A percentile compares a stretch with the other conserved stretches of the same genome.
phyloP scores from a whole-genome alignment of 345 rosid species.

The Microcos paniculata region DNA sequence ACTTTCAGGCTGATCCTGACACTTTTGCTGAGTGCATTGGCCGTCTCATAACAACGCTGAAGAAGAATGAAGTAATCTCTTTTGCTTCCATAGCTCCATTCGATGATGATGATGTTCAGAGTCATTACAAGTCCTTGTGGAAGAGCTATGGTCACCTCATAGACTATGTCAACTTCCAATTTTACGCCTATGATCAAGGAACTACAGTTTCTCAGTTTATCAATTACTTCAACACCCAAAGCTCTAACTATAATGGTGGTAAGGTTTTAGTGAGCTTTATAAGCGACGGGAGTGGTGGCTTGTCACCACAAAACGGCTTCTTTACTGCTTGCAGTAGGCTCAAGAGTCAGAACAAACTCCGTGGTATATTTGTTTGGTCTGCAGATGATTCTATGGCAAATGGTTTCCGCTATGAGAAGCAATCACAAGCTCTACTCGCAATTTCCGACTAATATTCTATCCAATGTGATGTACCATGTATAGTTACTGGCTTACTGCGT shows the following conservation, averaged over 20 bases:
- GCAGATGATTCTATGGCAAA: slow-evolving; percentile 38
- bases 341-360: slow-evolving; percentile 26
- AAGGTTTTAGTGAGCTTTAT: slow-evolving; percentile 31
- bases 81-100: slow-evolving; percentile 45
- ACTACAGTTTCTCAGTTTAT: slow-evolving; percentile 30
- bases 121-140: slow-evolving; percentile 46
- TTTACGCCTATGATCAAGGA: slow-evolving; percentile 38
- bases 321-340: slow-evolving; percentile 35
- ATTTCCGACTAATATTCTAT: slow-evolving; percentile 13
- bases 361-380: slow-evolving; percentile 43
- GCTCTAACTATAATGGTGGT: slow-evolving; percentile 25
- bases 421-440: slow-evolving; percentile 34
- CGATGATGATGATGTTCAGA: slow-evolving; percentile 35
- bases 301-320: slow-evolving; percentile 31
- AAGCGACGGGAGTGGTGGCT: slow-evolving; percentile 33
- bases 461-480: too few relatives aligned
- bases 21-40: slow-evolving; percentile 39
- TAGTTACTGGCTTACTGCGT: too few relatives aligned
- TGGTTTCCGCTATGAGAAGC: slow-evolving; percentile 33
- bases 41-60: slow-evolving; percentile 27
- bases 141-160: slow-evolving; percentile 50
- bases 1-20: slow-evolving; percentile 30
- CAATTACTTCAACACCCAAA: slow-evolving; percentile 34
- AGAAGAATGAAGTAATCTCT: slow-evolving; percentile 25
- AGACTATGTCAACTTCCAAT: slow-evolving; percentile 55